Conservation (phyloP, 2,329 filamentous ascomycete genomes). For the Fusarium caatingaense region DNA sequence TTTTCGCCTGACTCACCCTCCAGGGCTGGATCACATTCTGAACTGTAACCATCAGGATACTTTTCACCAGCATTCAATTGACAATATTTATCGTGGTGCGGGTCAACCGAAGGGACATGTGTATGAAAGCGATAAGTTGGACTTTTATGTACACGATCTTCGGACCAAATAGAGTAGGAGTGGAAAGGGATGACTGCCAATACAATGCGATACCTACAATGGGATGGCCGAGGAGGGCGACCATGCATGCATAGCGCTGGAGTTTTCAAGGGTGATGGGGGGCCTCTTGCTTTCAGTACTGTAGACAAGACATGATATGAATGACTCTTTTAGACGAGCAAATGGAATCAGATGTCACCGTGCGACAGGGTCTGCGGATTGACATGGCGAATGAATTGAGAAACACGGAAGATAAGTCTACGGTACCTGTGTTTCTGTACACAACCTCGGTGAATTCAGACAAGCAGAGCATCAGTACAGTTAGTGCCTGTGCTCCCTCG, state of each 20-base stretch:
- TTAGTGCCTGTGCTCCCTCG: neutral
- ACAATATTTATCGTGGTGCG: constrained; percentile 83
- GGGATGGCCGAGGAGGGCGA: neutral
- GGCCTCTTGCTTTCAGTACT: neutral
- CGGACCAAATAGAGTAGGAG: constrained; percentile 48
- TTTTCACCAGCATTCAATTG: constrained; percentile 79
- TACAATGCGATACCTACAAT: neutral
- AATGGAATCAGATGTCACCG: neutral
- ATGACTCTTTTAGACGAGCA: neutral
- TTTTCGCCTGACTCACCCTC: constrained; percentile 93
- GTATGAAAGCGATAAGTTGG: constrained; percentile 72
- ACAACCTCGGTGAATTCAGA: neutral
- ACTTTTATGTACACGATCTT: constrained; percentile 69
- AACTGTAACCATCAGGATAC: constrained; percentile 80
- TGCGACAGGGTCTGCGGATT: neutral
- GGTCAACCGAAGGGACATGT: constrained; percentile 75
- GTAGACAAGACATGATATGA: neutral
- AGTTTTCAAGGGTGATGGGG: constrained; percentile 25
- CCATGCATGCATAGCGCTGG: constrained; percentile 39
- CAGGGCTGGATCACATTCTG: constrained; percentile 86
- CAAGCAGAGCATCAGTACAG: neutral
- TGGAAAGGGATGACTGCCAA: neutral
- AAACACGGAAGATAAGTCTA: neutral
- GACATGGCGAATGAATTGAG: neutral
- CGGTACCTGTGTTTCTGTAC: neutral